A percentile compares a stretch with the other conserved stretches of the same genome.
phyloP scores from a whole-genome alignment of 371 early-diverging fungal genomes.

The Phascolomyces articulosus region DNA sequence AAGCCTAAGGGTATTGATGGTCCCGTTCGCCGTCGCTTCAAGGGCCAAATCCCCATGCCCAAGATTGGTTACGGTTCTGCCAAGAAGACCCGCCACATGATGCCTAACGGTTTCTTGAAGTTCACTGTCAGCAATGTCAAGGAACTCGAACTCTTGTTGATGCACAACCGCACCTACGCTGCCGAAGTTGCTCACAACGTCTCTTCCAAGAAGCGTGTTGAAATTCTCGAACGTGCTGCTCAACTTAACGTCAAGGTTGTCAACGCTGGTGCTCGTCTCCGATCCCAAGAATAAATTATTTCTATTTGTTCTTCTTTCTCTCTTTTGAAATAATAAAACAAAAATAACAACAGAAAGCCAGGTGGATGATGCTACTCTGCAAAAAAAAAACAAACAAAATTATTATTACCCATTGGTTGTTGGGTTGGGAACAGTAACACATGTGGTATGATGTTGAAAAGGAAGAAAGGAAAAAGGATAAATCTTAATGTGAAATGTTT shows the following conservation, averaged over 20 bases:
- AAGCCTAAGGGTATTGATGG: conserved; percentile 99
- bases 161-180: conserved; percentile 98
- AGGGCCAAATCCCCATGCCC: conserved; percentile 98
- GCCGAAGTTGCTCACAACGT: conserved; percentile 99
- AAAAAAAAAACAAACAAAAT: neutral
- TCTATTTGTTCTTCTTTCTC: neutral
- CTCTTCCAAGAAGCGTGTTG: conserved; percentile 94
- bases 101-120: conserved; percentile 98
- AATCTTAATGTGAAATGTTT: conserved; percentile 2
- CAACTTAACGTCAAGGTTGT: conserved; percentile 96
- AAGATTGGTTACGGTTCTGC: conserved; percentile 98
- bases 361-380: conserved; percentile 3
- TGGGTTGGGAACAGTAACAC: too few species aligned
- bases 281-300: conserved; percentile 76
- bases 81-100: conserved; percentile 91
- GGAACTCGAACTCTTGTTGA: conserved; percentile 95
- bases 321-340: conserved; percentile 1
- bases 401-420: too few species aligned
- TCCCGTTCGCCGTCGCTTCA: conserved; percentile 97
- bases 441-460: too few species aligned
- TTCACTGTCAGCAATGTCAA: conserved; percentile 91
- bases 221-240: conserved; percentile 94
- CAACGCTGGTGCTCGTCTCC: conserved; percentile 94
- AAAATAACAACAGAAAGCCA: conserved; percentile 1
- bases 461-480: too few species aligned